These are phyloP conservation scores for Dendryphion nanum DNA, from an alignment of 2,329 filamentous ascomycete species.

Conservation along the genomic window DNA sequence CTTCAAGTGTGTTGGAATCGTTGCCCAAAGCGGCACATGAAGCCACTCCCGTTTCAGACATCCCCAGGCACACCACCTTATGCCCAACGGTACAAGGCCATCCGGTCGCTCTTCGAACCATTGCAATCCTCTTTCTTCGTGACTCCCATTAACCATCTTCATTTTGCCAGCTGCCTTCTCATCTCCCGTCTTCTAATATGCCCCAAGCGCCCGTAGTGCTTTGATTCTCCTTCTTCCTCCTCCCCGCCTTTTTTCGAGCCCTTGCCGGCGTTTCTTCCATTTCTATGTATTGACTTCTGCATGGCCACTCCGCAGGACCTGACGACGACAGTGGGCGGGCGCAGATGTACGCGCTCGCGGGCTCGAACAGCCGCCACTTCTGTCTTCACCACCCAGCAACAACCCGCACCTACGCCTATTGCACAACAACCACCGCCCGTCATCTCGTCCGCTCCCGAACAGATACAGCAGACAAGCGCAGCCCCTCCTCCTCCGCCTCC, in stretches of 20 bases:
- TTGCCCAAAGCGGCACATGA: constrained; percentile 35
- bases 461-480: constrained; percentile 9
- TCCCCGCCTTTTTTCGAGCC: constrained; percentile 28
- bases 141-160: constrained; percentile 14
- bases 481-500: constrained; percentile 13
- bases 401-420: constrained; percentile 14
- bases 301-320: constrained; percentile 39
- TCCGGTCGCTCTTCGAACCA: constrained; percentile 17
- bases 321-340: constrained; percentile 38
- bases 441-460: constrained; percentile 17
- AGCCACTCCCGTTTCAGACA: constrained; percentile 35
- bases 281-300: constrained; percentile 33
- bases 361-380: constrained; percentile 30
- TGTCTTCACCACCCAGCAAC: constrained; percentile 8
- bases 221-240: constrained; percentile 17
- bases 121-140: constrained; percentile 22
- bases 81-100: constrained; percentile 34
- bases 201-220: constrained; percentile 33
- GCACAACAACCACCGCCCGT: constrained; percentile 19
- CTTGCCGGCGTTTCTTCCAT: constrained; percentile 22
- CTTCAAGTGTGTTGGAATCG: constrained; percentile 39
- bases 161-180: constrained; percentile 7
- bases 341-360: constrained; percentile 39
- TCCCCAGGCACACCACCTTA: constrained; percentile 29
- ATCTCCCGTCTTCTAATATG: constrained; percentile 35